Conservation (phyloP, 345 rosid species). For the Physaria fendleri region DNA sequence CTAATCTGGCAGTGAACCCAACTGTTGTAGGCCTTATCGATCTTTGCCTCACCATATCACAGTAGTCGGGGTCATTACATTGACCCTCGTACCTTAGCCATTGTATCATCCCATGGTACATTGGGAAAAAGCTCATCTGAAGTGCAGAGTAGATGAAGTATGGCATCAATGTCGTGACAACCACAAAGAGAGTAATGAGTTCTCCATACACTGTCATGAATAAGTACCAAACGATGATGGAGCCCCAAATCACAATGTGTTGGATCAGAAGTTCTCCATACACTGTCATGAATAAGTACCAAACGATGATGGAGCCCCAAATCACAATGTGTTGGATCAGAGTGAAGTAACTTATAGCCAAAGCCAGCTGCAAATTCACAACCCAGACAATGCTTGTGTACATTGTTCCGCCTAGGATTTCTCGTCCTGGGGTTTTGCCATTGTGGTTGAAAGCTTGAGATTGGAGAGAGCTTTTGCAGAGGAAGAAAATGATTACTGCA, state of each 20-base stretch:
- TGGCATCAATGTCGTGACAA: constrained; percentile 48
- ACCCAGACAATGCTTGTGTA: constrained; percentile 83
- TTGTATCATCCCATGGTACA: constrained; percentile 88
- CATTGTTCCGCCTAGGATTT: constrained; percentile 65
- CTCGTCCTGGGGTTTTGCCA: constrained; percentile 59
- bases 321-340: constrained; percentile 56
- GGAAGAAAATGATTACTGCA: constrained; percentile 57
- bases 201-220: constrained; percentile 61
- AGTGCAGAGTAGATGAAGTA: constrained; percentile 56
- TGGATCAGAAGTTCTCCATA: constrained; percentile 62
- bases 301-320: constrained; percentile 59
- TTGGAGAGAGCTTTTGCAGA: constrained; percentile 56
- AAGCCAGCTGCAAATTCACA: constrained; percentile 78
- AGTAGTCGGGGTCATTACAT: constrained; percentile 58
- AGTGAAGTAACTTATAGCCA: constrained; percentile 75
- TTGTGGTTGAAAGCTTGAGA: constrained; percentile 55
- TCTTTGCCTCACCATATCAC: constrained; percentile 72
- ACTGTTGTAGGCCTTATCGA: constrained; percentile 66
- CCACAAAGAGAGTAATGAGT: constrained; percentile 46
- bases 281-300: constrained; percentile 66
- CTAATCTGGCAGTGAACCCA: constrained; percentile 56
- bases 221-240: constrained; percentile 61
- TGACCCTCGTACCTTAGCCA: constrained; percentile 72
- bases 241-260: constrained; percentile 63
- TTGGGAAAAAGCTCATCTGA: constrained; percentile 80